Evolutionary conservation across 257 asterid genomes (phyloP).

Genomic region (Paulownia fortunei): DNA sequence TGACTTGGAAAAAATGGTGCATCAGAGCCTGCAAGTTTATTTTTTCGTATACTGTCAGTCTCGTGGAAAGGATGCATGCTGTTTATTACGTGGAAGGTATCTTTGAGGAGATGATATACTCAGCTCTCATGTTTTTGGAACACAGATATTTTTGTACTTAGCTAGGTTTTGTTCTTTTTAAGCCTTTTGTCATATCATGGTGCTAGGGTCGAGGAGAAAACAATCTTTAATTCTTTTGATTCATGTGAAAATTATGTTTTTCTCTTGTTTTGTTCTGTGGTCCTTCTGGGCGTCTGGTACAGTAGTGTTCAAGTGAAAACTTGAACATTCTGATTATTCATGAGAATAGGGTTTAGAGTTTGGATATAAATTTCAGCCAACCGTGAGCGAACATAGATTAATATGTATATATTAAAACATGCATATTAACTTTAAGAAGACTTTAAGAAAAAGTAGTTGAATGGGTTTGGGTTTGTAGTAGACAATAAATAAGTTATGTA

Average conservation of each 20-base stretch:
- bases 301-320: too few relatives aligned
- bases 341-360: too few relatives aligned
- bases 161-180: constrained; percentile 14
- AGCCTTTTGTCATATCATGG: constrained; percentile 7
- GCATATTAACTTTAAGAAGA: too few relatives aligned
- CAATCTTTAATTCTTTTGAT: constrained; percentile 27
- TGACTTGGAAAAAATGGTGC: constrained; percentile 9
- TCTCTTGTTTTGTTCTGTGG: neutral
- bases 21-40: neutral
- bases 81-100: neutral
- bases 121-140: constrained; percentile 17
- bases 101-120: constrained; percentile 14
- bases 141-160: constrained; percentile 15
- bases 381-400: too few relatives aligned
- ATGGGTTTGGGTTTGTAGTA: too few relatives aligned
- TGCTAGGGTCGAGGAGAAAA: constrained; percentile 2
- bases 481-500: too few relatives aligned
- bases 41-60: neutral
- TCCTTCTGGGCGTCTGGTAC: neutral
- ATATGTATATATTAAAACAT: too few relatives aligned
- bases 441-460: too few relatives aligned
- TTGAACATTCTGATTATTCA: too few relatives aligned
- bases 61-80: constrained; percentile 10
- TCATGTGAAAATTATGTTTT: neutral
- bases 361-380: too few relatives aligned